Evolutionary conservation across 169 alveolate species (phyloP), one percentile per base, ranked within the genome.

Genomic region (Babesia caballi): DNA sequence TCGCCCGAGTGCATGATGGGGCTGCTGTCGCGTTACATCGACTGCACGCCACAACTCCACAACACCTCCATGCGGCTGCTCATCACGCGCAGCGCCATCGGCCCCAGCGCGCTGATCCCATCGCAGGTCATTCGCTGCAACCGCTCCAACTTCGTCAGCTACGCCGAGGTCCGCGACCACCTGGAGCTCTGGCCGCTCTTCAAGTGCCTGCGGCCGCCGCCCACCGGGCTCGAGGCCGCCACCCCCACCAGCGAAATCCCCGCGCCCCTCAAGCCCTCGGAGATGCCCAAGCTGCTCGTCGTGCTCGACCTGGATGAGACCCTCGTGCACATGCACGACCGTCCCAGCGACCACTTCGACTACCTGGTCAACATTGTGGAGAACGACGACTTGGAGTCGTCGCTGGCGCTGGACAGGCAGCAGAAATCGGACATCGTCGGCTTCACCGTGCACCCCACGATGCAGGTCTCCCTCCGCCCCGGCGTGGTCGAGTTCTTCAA

Each of bases 261-360:
- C 9, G 38, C 28, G 4, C 27, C 12, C 14, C 15, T 4, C 9
- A 19, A 9, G 4, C 27, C 12, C 14, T 0, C 25, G 14, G 53
- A 50, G n/a, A 5, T 6, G 8, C 65, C 78, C 12, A 67, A 67
- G 53, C 57, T 67, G 53, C 36, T 67, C 15, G 56, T 67, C 4
- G 78, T 67, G 27, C 78, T 67, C 15, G 78, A 67, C 56, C 41
- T 67, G 30, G 78, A 67, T 27, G 78, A 67, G 66, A 67, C 78
- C 25, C 66, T 67, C 33, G 46, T 67, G 27, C 78, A 67, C 41
- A 67, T 67, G 78, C 78, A 67, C 50, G 66, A 50, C 28, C 36
- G 66, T 2, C 78, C 67, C 28, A 19, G 28, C 36, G 78, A 52
- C 21, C 78, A 67, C 28, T 47, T 14, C 42, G 78, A 67, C 44